Base-by-base conservation (phyloP, 805 yeast species). In the Schwanniomyces pseudopolymorphus region DNA sequence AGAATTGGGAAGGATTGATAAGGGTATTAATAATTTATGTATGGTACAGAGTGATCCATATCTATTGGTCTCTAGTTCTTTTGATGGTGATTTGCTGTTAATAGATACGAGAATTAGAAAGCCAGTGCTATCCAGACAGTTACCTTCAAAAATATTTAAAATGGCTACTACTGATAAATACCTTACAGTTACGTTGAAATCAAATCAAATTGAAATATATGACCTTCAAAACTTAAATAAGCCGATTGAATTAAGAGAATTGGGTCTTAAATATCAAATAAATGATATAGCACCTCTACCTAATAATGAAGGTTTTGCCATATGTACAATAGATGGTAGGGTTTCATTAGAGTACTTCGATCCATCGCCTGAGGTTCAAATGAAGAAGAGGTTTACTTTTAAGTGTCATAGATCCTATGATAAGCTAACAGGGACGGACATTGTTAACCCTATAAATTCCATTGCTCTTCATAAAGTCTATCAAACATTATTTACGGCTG, bases 321-420 rank as follows among this genome's bases (percentile, higher is more conserved):
- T 83, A 26, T 72, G 89, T 22, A 83, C 92, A 1, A 73, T 89
- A n/a, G 96, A 88, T 56, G 96, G 96, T 0, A 70, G 95, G 24
- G 89, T 86, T 1, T 83, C 90, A 0, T 78, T 89, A 22, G 92
- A 88, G 50, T 83, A 74, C 55, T 79, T 84, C 44, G 80, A 82
- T 45, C 76, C 80, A 3, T 62, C 74, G 3, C 70, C 74, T 1
- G 66, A 66, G 38, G 57, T 58, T 3, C 73, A 67, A 47, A 77
- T 67, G 43, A 53, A 63, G 1, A 66, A 70, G 46, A 78, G 81
- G 45, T 90, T 84, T 61, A 92, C 96, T 0, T 89, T 89, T 72
- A 82, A 89, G 57, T 85, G 96, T 50, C 97, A 89, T 62, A 66
- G 96, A 26, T 46, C 51, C 22, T 62, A 71, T 39, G 70, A 73